Percentiles rank a stretch among this genome's conserved stretches.
phyloP scores from a whole-genome alignment of 495 filamentous ascomycete genomes.

The Sporormia fimetaria region DNA sequence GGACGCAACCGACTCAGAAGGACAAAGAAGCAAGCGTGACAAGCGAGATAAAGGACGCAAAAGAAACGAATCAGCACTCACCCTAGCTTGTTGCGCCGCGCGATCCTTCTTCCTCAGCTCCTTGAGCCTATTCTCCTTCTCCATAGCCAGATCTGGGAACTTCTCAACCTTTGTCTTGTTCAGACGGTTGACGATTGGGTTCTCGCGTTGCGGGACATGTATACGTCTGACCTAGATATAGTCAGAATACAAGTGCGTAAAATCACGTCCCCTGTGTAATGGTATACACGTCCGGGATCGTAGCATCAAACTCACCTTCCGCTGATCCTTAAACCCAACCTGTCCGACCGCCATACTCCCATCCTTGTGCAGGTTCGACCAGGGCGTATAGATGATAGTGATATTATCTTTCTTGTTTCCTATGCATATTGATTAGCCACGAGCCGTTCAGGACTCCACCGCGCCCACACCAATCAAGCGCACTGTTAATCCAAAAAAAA shows the following conservation, averaged over 20 bases:
- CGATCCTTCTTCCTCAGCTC: constrained; percentile 59
- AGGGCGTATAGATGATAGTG: constrained; percentile 92
- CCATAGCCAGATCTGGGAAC: constrained; percentile 64
- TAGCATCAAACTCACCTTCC: constrained; percentile 43
- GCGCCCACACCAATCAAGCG: background rate
- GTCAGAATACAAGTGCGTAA: background rate
- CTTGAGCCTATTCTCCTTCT: constrained; percentile 64
- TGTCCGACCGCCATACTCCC: constrained; percentile 94
- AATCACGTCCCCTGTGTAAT: background rate
- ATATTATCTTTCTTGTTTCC: constrained; percentile 98
- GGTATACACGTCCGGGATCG: background rate
- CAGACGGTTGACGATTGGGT: constrained; percentile 84
- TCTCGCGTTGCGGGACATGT: constrained; percentile 64
- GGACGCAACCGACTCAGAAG: no score
- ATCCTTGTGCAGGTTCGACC: constrained; percentile 92
- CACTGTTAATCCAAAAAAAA: background rate
- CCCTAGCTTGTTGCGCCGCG: constrained; percentile 52
- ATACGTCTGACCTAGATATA: constrained; percentile 56
- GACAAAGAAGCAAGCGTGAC: background rate
- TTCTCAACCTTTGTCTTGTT: constrained; percentile 90
- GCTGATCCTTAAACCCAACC: constrained; percentile 86
- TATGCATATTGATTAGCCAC: constrained; percentile 21
- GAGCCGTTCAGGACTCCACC: no score
- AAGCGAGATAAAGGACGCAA: background rate
- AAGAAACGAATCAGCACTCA: constrained; percentile 29